Conservation (phyloP, 495 filamentous ascomycete genomes). For the Glonium stellatum region DNA sequence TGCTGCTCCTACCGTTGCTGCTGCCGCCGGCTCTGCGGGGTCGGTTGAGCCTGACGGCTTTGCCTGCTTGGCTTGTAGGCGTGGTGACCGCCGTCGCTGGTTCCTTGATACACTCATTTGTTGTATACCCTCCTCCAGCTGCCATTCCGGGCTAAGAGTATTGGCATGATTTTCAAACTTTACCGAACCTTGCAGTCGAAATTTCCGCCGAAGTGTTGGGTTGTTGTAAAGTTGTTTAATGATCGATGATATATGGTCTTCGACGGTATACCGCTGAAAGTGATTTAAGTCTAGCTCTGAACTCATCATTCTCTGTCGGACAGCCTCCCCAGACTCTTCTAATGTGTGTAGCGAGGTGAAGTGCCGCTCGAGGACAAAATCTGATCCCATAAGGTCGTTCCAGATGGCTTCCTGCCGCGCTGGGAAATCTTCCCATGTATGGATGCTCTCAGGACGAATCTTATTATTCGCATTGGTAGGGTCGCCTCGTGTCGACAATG, state of each 20-base stretch:
- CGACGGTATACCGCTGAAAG: slow-evolving; percentile 13
- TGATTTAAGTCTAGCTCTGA: slow-evolving; percentile 9
- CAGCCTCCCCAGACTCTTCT: slow-evolving; percentile 12
- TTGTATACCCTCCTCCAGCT: slow-evolving; percentile 15
- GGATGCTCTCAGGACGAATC: slow-evolving; percentile 17
- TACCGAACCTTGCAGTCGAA: slow-evolving; percentile 16
- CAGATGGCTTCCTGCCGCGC: slow-evolving; percentile 20
- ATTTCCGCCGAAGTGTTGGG: slow-evolving; percentile 13
- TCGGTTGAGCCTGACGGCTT: not conserved
- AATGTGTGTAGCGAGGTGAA: slow-evolving; percentile 15
- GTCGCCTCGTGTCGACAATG: slow-evolving; percentile 16
- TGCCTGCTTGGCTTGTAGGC: slow-evolving; percentile 3
- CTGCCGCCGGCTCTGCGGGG: slow-evolving; percentile 1
- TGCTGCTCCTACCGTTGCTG: not conserved
- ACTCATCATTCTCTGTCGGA: slow-evolving; percentile 8
- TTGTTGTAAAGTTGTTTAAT: slow-evolving; percentile 9
- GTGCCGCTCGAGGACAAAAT: slow-evolving; percentile 18
- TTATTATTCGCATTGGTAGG: slow-evolving; percentile 25
- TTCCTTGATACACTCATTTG: slow-evolving; percentile 5
- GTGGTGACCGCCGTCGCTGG: slow-evolving; percentile 19
- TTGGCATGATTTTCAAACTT: slow-evolving; percentile 25
- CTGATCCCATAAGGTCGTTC: slow-evolving; percentile 15
- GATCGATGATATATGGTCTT: slow-evolving; percentile 13
- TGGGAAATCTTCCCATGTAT: slow-evolving; percentile 17
- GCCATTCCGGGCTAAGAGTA: slow-evolving; percentile 20